These are phyloP conservation scores for Tricholoma sp. DNA, from an alignment of 768 basidiomycete genomes.

Conservation along the genomic window DNA sequence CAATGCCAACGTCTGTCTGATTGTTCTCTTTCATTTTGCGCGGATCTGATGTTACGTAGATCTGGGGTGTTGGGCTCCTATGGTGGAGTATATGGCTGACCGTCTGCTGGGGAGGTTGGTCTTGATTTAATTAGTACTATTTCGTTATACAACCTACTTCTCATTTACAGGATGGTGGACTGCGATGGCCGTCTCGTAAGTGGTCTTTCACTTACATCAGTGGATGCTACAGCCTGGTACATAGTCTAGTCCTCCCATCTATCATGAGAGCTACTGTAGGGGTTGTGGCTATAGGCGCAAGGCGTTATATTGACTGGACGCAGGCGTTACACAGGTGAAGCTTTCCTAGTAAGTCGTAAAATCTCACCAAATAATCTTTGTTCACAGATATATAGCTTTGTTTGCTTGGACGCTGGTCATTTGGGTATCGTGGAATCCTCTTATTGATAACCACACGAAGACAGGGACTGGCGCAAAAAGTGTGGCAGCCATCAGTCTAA, in stretches of 20 bases:
- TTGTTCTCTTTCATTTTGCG: constrained; percentile 3
- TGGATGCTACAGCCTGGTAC: constrained; percentile 13
- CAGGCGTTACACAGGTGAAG: constrained; percentile 53
- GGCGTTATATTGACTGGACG: constrained; percentile 79
- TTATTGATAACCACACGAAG: constrained; percentile 46
- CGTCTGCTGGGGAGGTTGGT: constrained; percentile 69
- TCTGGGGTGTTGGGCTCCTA: constrained; percentile 55
- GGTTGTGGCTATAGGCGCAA: constrained; percentile 61
- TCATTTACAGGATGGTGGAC: constrained; percentile 69
- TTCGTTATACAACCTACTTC: background rate
- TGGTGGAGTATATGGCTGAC: constrained; percentile 88
- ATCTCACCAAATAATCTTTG: background rate
- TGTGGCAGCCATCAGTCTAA: constrained; percentile 42
- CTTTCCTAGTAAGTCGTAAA: background rate
- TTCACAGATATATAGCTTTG: constrained; percentile 54
- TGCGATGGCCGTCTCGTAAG: constrained; percentile 59
- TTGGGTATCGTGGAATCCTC: constrained; percentile 71
- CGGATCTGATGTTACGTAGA: constrained; percentile 21
- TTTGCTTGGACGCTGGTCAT: constrained; percentile 58
- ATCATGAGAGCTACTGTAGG: constrained; percentile 64
- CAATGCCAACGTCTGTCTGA: constrained; percentile 42
- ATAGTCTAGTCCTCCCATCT: constrained; percentile 43
- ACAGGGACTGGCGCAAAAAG: constrained; percentile 24
- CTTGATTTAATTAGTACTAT: background rate
- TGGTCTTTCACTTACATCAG: constrained; percentile 7